Evolutionary conservation across 371 early-diverging fungal species (phyloP), one percentile per base, ranked within the genome.

Genomic region (Gilbertella persicaria): DNA sequence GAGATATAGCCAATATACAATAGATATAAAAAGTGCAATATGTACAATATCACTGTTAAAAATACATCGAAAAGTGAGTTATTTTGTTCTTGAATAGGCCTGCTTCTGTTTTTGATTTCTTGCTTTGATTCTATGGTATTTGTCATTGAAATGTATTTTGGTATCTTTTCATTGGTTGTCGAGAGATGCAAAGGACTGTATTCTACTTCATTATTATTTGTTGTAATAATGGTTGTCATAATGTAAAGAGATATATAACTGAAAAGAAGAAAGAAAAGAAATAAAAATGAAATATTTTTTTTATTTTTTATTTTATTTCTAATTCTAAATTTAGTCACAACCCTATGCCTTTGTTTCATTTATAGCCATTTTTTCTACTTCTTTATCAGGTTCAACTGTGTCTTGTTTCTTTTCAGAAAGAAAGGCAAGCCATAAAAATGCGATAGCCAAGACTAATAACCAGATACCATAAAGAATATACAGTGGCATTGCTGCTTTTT

Each of bases 11-110:
- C 51, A 35, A 63, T 55, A 30, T 50, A 65, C 42, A 48, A 17
- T 7, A 72, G 40, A 50, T 63, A 72, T n/a, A 37, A 25, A 47
- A 64, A 55, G 19, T 72, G 68, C 6, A 72, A 26, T 19, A 50
- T 25, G 26, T 57, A 55, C 4, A 72, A 57, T 29, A 46, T 46
- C 10, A n/a, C 16, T 40, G 44, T 54, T 21, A 46, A 38, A 17
- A 46, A 46, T 39, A 40, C 44, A 40, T 54, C 23, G 10, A 26
- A 46, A 26, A 54, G 3, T 28, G 55, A 40, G 14, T 19, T 40
- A 12, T 13, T 8, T 10, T 40, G 9, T 41, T 41, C 23, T 23
- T 41, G 13, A 16, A n/a, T 38, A 45, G 38, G 30, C 9, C 45
- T 45, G 6, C 40, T 54, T 54, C 55, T 38, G 5, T 54, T 54